A percentile compares a stretch with the other conserved stretches of the same genome.
Conservation (phyloP, 2,329 filamentous ascomycete genomes). For the Colletotrichum sp. region DNA sequence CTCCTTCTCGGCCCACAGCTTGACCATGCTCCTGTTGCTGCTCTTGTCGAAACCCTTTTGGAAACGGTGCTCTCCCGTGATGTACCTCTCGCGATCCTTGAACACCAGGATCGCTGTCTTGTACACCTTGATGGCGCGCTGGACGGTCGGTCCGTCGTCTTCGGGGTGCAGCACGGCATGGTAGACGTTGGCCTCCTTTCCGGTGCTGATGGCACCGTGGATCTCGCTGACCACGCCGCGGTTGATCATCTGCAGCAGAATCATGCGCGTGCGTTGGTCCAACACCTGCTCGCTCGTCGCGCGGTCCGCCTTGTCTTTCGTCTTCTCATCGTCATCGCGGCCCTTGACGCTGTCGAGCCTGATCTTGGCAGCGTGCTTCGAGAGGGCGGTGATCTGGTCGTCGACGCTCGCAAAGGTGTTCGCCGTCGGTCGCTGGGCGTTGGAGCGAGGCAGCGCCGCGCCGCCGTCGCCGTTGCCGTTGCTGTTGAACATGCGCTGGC, state of each 20-base stretch:
- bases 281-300: conserved; percentile 95
- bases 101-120: conserved; percentile 98
- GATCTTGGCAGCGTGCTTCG: conserved; percentile 86
- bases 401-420: conserved; percentile 84
- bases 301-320: conserved; percentile 89
- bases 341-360: conserved; percentile 71
- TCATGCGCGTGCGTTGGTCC: conserved; percentile 93
- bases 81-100: conserved; percentile 96
- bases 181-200: conserved; percentile 98
- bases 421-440: conserved; percentile 77
- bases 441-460: conserved; percentile 70
- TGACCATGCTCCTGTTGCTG: conserved; percentile 96
- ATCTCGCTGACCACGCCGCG: conserved; percentile 87
- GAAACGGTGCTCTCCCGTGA: conserved; percentile 93
- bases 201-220: conserved; percentile 93
- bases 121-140: conserved; percentile 97
- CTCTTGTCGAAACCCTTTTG: conserved; percentile 90
- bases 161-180: conserved; percentile 74
- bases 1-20: conserved; percentile 98
- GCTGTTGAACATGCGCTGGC: conserved; percentile 73
- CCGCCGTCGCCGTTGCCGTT: conserved; percentile 29
- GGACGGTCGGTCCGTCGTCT: conserved; percentile 63
- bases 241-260: conserved; percentile 95
- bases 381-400: conserved; percentile 85
- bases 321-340: conserved; percentile 48